These are phyloP conservation scores for Pleomassaria siparia DNA, from an alignment of 2,329 filamentous ascomycete genomes.

Conservation along the genomic window DNA sequence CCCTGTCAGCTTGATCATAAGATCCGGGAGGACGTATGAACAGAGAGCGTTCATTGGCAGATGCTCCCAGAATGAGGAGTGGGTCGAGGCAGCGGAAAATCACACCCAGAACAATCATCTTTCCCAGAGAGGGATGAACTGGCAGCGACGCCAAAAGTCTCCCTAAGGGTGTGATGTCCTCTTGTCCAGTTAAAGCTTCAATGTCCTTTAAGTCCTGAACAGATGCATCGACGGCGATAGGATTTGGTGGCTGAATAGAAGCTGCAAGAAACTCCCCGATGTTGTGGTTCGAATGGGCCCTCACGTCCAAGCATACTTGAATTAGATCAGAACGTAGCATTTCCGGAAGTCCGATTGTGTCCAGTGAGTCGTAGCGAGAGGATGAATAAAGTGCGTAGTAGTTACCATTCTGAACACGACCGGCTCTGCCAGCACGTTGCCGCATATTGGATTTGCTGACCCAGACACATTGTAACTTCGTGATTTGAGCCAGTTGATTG, in stretches of 20 bases:
- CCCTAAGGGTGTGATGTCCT: neutral
- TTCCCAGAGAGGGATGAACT: neutral
- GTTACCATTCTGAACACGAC: neutral
- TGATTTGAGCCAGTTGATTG: neutral
- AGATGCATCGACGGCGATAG: neutral
- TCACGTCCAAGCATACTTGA: neutral
- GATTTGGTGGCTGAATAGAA: neutral
- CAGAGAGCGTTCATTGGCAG: neutral
- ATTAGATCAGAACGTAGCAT: slow-evolving; percentile 1
- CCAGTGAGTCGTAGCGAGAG: neutral
- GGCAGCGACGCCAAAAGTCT: slow-evolving; percentile 1
- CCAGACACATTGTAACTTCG: neutral
- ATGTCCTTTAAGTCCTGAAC: slow-evolving; percentile 1
- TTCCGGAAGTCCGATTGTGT: neutral
- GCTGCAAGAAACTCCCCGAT: slow-evolving; percentile 1
- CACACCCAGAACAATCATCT: slow-evolving; percentile 1
- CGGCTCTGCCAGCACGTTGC: neutral
- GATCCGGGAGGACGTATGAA: neutral
- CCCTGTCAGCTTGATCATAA: neutral
- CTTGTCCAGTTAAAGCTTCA: neutral
- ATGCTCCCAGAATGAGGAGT: neutral
- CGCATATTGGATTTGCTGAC: slow-evolving; percentile 2
- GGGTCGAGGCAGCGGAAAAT: slow-evolving; percentile 1
- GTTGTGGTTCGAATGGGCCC: neutral
- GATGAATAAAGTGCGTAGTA: neutral